Evolutionary conservation across 176 grass and related monocot genomes (phyloP), one percentile per base, ranked within the genome.

Genomic region (Bothriochloa decipiens): DNA sequence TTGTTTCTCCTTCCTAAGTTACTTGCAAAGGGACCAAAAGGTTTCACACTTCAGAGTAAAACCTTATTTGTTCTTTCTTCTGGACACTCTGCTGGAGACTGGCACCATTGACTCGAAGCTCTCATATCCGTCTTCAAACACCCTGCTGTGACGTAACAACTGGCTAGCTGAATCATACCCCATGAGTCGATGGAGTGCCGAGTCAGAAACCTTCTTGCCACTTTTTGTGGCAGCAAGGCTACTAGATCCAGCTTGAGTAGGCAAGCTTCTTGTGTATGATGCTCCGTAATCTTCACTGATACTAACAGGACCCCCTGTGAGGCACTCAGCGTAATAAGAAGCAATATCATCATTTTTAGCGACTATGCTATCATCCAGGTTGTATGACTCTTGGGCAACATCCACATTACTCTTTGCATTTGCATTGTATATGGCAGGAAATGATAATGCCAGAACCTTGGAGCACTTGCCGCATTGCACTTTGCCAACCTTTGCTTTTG

Each of bases 121-220:
- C 46, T 94, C 92, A 41, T 90, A 83, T 20, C 87, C 87, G 73
- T 78, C 82, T 46, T 91, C 92, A 57, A 82, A 75, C 36, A 84
- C 80, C 41, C 58, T 83, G 47, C 74, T 79, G 33, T 88, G 76
- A 49, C 82, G 85, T 73, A 99, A 75, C 66, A 99, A 85, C 42
- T 99, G 93, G 11, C 86, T 96, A 37, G 97, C 97, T 47, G 97
- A 99, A 84, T 89, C 87, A 83, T 99, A 99, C 45, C 97, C 97
- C 97, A 99, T 94, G 37, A 99, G 90, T 63, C 76, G 82, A 86
- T 99, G 97, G 83, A 99, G 93, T 36, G 85, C 72, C 0, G 79
- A 86, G 33, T 86, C 82, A 22, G 87, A 71, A 9, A 68, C 74
- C 63, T 95, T 85, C 67, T 84, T 81, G 45, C 82, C 50, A 72